Base-by-base conservation (phyloP, 352 stramenopile species). In the Phytopythium mirpurense region DNA sequence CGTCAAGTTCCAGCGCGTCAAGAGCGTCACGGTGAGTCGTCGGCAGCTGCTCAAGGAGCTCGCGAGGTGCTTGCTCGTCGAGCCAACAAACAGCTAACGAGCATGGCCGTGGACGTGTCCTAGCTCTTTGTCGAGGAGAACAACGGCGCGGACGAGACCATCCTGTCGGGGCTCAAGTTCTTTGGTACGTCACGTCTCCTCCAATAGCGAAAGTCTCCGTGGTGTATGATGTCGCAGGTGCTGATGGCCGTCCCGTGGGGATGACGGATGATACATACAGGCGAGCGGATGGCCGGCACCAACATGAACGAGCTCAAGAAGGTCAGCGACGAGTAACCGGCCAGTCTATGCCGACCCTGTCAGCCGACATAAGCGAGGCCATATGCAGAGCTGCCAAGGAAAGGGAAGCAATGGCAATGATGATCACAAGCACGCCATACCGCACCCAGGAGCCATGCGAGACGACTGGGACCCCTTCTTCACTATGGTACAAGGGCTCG, bases 231-330 rank as follows among this genome's bases (percentile, higher is more conserved):
- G n/a, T n/a, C n/a, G n/a, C n/a, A n/a, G n/a, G n/a, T n/a, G n/a
- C n/a, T n/a, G n/a, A n/a, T n/a, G n/a, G n/a, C n/a, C n/a, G n/a
- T n/a, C n/a, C n/a, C n/a, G n/a, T n/a, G n/a, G n/a, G n/a, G n/a
- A n/a, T n/a, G n/a, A n/a, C n/a, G n/a, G 9, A 32, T 9, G 29
- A 32, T 32, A 9, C 29, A 9, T 32, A 32, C 29, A 90, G 80
- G 80, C 34, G 80, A 91, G 51, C 58, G 46, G 40, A 76, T 92
- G 21, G 79, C 80, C 7, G 82, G 82, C 27, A 92, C 78, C 34
- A 92, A 92, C 71, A 88, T 92, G 78, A 89, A 89, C 60, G 82
- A 90, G 47, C 70, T 93, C 32, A 93, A 93, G 69, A 93, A 89
- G 60, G 46, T 88, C 55, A 81, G 67, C 62, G 77, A 92, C 36